Conservation (phyloP, 2,329 filamentous ascomycete genomes). For the Fonsecaea pedrosoi region DNA sequence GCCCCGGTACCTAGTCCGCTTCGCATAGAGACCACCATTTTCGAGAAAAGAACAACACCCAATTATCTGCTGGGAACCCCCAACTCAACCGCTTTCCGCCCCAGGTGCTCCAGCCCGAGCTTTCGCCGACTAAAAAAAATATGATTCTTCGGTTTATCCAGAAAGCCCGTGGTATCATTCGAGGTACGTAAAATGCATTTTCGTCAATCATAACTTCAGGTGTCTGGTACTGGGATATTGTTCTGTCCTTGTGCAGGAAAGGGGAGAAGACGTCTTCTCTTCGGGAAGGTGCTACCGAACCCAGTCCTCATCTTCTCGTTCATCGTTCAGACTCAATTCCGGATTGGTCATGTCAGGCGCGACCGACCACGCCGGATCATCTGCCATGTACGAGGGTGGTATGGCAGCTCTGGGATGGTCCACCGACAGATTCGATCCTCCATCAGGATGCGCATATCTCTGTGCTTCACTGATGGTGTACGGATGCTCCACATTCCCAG, state of each 20-base stretch:
- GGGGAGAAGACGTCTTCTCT: background rate
- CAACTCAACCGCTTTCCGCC: background rate
- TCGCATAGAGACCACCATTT: background rate
- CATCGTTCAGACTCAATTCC: conserved; percentile 37
- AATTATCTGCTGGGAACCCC: background rate
- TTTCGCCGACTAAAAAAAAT: conserved; percentile 5
- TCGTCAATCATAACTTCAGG: conserved; percentile 6
- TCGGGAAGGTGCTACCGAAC: conserved; percentile 28
- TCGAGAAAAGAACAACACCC: background rate
- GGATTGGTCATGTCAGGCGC: conserved; percentile 36
- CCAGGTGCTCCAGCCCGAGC: conserved; percentile 1
- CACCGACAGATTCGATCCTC: conserved; percentile 4
- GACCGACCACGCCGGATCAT: conserved; percentile 39
- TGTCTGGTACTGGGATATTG: conserved; percentile 1
- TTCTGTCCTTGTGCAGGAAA: background rate
- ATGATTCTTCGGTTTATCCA: conserved; percentile 5
- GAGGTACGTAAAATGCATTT: conserved; percentile 5
- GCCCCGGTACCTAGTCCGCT: background rate
- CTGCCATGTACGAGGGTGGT: conserved; percentile 24
- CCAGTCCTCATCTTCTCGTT: conserved; percentile 40
- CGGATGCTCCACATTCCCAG: conserved; percentile 32
- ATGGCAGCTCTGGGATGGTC: conserved; percentile 17
- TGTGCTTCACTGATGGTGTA: conserved; percentile 39
- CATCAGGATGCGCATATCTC: conserved; percentile 38
- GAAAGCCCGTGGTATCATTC: conserved; percentile 5